Evolutionary conservation across 208 protist genomes (phyloP), one percentile per base, ranked within the genome.

Genomic region (Phytomonas francai): DNA sequence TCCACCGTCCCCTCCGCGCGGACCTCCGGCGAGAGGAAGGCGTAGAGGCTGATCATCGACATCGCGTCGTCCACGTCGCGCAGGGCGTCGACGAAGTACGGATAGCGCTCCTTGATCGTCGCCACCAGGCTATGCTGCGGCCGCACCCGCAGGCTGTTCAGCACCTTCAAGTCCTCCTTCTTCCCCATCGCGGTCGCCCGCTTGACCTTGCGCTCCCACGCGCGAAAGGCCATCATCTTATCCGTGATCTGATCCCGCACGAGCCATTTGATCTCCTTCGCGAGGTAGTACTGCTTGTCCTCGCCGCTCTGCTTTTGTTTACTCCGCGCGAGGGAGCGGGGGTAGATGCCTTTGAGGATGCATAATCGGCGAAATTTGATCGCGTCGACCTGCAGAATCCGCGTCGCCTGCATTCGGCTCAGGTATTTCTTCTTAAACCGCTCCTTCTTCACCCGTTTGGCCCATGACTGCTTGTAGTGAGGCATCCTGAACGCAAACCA

Each of bases 291-390:
- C 45, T 98, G 97, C 78, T 98, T 99, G 36, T 97, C 90, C 45
- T 91, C 89, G 9, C 84, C 85, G 71, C 85, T 96, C 70, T 96
- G 80, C 79, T 98, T 97, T 81, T 98, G 97, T 70, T 97, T 89
- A 79, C 89, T 96, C 71, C 97, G 97, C 62, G 74, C 78, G 33
- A 98, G 97, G 30, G 97, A 95, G 30, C 98, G 95, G 7, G 98
- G 98, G 82, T 98, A 99, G 68, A 99, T 96, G 51, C 98, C 98
- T 75, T 99, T 99, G 36, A 99, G 87, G 59, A 99, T 99, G 84
- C 97, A 99, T 30, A 99, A 78, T 7, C 96, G 89, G 57, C 94
- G 83, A 75, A 98, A 98, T 67, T 98, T 88, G 32, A 95, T 89
- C 12, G 89, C 81, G 65, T 88, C 92, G 30, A 98, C 65, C 82